Evolutionary conservation across 306 rosid genomes (phyloP), one percentile per base, ranked within the genome.

Genomic region (Gillenia trifoliata): DNA sequence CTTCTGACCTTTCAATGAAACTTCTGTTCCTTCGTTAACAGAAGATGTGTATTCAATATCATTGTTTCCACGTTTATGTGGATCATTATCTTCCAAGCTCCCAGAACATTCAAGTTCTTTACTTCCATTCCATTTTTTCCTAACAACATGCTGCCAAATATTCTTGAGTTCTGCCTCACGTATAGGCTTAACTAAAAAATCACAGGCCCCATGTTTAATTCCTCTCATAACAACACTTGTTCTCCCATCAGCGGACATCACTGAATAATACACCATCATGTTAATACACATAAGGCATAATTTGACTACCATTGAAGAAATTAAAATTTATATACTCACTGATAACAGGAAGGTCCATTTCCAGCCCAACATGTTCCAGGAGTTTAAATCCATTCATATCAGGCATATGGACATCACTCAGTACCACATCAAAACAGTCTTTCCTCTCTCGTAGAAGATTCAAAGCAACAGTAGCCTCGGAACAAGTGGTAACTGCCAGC

Each of bases 141-240:
- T 76, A 56, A 76, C 77, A 41, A 82, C 86, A 77, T 88, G 92
- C 86, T 91, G 97, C 97, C 97, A 91, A 59, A 91, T 82, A 12
- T 77, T 81, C 68, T 38, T 77, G 20, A 91, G 28, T 30, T 84
- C 85, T 45, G 81, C 82, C 78, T 82, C 87, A 47, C 69, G 79
- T 16, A 89, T 65, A 10, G 97, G 97, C 70, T 91, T 91, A 19
- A 77, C 79, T 73, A 85, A 76, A 83, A 82, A 89, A 76, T 89
- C 89, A 52, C 93, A 85, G 34, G 93, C 93, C 20, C 92, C 92
- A 26, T 84, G 74, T 45, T 22, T 67, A 30, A 89, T 28, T 47
- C 90, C 81, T 77, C 63, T 78, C 89, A 82, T 73, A 15, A 76
- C 80, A 20, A 75, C 78, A 68, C 76, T 80, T 59, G 71, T 65